A percentile compares a stretch with the other conserved stretches of the same genome.
Evolutionary conservation across 2,329 filamentous ascomycete species (phyloP).

Genomic region (Fusarium staphyleae): DNA sequence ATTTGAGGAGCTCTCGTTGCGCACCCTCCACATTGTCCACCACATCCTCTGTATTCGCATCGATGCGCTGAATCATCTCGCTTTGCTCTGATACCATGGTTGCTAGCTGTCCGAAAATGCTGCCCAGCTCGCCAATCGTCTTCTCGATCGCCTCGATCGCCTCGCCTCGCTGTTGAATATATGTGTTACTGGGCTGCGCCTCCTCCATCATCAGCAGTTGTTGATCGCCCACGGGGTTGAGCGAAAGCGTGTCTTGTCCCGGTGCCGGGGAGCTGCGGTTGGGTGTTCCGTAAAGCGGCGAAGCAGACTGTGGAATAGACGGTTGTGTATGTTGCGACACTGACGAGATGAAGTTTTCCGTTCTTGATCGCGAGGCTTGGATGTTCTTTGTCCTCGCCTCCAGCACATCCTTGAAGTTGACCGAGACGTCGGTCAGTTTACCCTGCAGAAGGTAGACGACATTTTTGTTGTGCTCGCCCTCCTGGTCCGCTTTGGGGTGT

Average conservation of each 20-base stretch:
- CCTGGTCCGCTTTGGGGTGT: slow-evolving; percentile 76
- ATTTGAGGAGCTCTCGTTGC: slow-evolving; percentile 93
- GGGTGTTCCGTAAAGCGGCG: slow-evolving; percentile 85
- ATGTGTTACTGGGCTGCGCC: slow-evolving; percentile 82
- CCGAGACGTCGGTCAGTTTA: slow-evolving; percentile 89
- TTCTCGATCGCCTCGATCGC: slow-evolving; percentile 97
- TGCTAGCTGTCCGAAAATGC: slow-evolving; percentile 91
- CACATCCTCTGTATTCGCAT: slow-evolving; percentile 96
- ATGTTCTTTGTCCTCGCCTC: slow-evolving; percentile 98
- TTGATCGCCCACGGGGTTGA: slow-evolving; percentile 83
- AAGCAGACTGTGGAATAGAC: slow-evolving; percentile 76
- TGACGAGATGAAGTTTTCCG: slow-evolving; percentile 94
- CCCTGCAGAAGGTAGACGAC: slow-evolving; percentile 91
- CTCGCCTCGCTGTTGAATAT: slow-evolving; percentile 92
- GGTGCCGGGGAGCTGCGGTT: slow-evolving; percentile 71
- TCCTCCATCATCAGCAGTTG: slow-evolving; percentile 94
- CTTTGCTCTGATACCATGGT: slow-evolving; percentile 98
- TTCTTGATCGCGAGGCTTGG: slow-evolving; percentile 87
- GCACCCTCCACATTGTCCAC: slow-evolving; percentile 98
- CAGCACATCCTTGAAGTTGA: slow-evolving; percentile 96
- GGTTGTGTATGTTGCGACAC: slow-evolving; percentile 79
- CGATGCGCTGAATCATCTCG: slow-evolving; percentile 96
- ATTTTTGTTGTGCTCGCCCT: slow-evolving; percentile 98
- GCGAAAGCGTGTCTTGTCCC: slow-evolving; percentile 76
- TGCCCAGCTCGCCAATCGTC: slow-evolving; percentile 89